A percentile compares a stretch with the other conserved stretches of the same genome.
These are phyloP conservation scores for Cinnamomum chago DNA, from an alignment of 164 flowering plant species.

Conservation along the genomic window DNA sequence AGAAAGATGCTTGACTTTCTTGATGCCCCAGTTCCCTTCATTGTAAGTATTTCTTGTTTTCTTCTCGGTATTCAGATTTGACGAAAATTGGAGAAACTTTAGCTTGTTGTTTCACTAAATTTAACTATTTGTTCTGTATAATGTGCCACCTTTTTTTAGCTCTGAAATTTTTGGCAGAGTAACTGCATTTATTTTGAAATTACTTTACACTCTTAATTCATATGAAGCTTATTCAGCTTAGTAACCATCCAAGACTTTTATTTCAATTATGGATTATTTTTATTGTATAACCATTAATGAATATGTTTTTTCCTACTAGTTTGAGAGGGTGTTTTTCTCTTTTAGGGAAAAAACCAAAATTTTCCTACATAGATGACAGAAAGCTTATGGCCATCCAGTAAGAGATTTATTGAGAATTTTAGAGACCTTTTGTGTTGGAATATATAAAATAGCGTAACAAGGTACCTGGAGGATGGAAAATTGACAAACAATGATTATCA, in stretches of 20 bases:
- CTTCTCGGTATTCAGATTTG: not conserved
- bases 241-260: too few species aligned
- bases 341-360: not conserved
- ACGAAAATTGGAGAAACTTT: not conserved
- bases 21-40: conserved; percentile 95
- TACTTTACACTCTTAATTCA: not conserved
- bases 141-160: not conserved
- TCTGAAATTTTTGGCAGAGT: not conserved
- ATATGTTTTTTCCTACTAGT: not conserved
- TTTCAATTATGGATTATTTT: not conserved
- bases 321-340: not conserved
- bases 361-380: not conserved
- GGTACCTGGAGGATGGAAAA: not conserved
- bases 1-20: conserved; percentile 86
- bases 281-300: not conserved
- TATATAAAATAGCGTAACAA: too few species aligned
- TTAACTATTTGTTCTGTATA: not conserved
- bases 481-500: too few species aligned
- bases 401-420: not conserved
- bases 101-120: not conserved
- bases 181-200: too few species aligned
- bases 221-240: too few species aligned
- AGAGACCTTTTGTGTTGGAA: not conserved
- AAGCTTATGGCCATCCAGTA: not conserved
- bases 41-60: conserved; percentile 52